Evolutionary conservation across 371 early-diverging fungal genomes (phyloP), one percentile per base, ranked within the genome.

Genomic region (Mortierella sp.): DNA sequence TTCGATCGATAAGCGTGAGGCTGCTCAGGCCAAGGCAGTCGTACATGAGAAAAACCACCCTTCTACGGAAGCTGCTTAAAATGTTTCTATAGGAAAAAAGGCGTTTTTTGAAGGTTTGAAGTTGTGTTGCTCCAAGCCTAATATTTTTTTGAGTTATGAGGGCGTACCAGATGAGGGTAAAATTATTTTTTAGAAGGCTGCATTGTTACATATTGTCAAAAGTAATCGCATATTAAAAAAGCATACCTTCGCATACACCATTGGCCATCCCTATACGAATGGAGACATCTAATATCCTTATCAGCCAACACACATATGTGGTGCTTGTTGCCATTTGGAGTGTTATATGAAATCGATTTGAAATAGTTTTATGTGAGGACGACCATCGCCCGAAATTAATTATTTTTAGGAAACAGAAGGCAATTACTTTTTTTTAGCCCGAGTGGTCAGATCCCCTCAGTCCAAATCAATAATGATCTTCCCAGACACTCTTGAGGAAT

Each of bases 1-100:
- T 61, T 93, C 94, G 64, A 95, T 97, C 70, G 96, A 96, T 79
- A 95, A 96, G 92, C 92, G 96, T 57, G 95, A 92, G 75, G 78
- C 82, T 45, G 80, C 80, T 17, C 74, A 74, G 70, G 64, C 67
- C 55, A 79, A 79, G 73, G 80, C 80, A 43, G 57, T 64, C 45
- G 68, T 64, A 61, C 80, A 79, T 42, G 80, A 79, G 67, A 79
- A 79, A 75, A 79, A 43, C 65, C 78, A 72, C 53, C 64, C 71
- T 43, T 67, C 74, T 34, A 59, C 68, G 26, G 73, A 61, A 29
- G 70, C 55, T 43, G 62, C 69, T 45, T 69, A 62, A 37, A 59
- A n/a, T 13, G 32, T 10, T 28, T 1, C 9, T 51, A 51, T 26
- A 7, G 31, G 32, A 55, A 8, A 10, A 29, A 26, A 13, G 29